Conservation (phyloP, 768 basidiomycete genomes). For the Boletus rubescentipes region DNA sequence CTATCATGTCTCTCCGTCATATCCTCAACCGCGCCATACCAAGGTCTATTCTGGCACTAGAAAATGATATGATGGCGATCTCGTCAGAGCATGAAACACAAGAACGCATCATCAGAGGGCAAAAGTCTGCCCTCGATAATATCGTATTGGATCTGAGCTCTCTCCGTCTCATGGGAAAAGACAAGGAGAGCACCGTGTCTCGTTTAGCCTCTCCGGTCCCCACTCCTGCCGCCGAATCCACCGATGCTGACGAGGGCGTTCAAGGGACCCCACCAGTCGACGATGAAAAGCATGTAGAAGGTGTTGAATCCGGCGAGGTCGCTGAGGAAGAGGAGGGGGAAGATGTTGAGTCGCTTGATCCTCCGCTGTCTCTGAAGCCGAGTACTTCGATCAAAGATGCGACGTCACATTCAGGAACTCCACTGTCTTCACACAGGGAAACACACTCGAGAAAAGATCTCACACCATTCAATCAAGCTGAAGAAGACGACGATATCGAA, state of each 20-base stretch:
- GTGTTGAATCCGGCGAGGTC: slow-evolving; percentile 44
- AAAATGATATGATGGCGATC: slow-evolving; percentile 79
- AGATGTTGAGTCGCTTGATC: slow-evolving; percentile 34
- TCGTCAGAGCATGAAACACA: slow-evolving; percentile 73
- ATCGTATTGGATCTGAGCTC: slow-evolving; percentile 63
- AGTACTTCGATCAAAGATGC: slow-evolving; percentile 36
- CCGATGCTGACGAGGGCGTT: slow-evolving; percentile 26
- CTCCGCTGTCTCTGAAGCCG: slow-evolving; percentile 27
- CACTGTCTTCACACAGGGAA: slow-evolving; percentile 26
- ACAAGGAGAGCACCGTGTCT: slow-evolving; percentile 49
- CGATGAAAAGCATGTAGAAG: slow-evolving; percentile 39
- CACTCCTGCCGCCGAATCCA: slow-evolving; percentile 49
- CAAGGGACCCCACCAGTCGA: slow-evolving; percentile 22
- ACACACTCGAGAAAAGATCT: slow-evolving; percentile 17
- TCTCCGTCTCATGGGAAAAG: slow-evolving; percentile 69
- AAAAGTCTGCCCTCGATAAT: slow-evolving; percentile 64
- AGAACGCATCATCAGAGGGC: slow-evolving; percentile 60
- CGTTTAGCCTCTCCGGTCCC: slow-evolving; percentile 39
- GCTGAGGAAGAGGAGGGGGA: slow-evolving; percentile 39
- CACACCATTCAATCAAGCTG: slow-evolving; percentile 25
- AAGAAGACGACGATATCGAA: slow-evolving; percentile 73
- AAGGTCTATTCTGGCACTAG: slow-evolving; percentile 67
- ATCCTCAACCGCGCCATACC: slow-evolving; percentile 1
- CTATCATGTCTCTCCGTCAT: not conserved
- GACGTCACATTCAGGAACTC: slow-evolving; percentile 33